Conservation (phyloP, 192 early-diverging fungal genomes). For the Globomyces pollinis-pini region DNA sequence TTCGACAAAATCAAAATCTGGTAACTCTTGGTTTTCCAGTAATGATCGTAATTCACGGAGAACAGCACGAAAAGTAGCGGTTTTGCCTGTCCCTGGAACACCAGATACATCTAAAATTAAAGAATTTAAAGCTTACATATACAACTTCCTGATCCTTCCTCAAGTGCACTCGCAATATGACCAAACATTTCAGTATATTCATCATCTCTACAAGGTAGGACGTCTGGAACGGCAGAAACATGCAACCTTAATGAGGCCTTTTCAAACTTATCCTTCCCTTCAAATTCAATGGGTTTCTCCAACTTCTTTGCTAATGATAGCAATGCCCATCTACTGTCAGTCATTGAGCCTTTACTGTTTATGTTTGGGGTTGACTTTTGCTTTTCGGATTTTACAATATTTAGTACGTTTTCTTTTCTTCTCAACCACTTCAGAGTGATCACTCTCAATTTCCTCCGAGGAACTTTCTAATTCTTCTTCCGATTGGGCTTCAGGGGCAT, state of each 20-base stretch:
- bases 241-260: constrained; percentile 70
- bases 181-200: constrained; percentile 80
- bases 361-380: background rate
- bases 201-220: constrained; percentile 87
- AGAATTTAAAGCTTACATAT: constrained; percentile 54
- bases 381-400: background rate
- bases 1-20: constrained; percentile 80
- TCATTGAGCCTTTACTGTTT: too few relatives aligned
- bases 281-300: background rate
- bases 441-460: too few relatives aligned
- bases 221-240: constrained; percentile 80
- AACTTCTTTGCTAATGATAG: background rate
- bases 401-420: background rate
- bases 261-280: constrained; percentile 7
- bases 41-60: constrained; percentile 62
- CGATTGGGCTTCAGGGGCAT: too few relatives aligned
- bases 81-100: constrained; percentile 96
- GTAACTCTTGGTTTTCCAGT: constrained; percentile 40
- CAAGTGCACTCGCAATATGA: constrained; percentile 67
- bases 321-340: too few relatives aligned
- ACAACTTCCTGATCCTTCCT: constrained; percentile 75
- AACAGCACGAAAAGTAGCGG: constrained; percentile 83
- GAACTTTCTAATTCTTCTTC: too few relatives aligned
- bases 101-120: constrained; percentile 73
- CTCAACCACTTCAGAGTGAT: too few relatives aligned